These are phyloP conservation scores for Penicilliopsis zonata DNA, from an alignment of 495 filamentous ascomycete species.

Conservation along the genomic window DNA sequence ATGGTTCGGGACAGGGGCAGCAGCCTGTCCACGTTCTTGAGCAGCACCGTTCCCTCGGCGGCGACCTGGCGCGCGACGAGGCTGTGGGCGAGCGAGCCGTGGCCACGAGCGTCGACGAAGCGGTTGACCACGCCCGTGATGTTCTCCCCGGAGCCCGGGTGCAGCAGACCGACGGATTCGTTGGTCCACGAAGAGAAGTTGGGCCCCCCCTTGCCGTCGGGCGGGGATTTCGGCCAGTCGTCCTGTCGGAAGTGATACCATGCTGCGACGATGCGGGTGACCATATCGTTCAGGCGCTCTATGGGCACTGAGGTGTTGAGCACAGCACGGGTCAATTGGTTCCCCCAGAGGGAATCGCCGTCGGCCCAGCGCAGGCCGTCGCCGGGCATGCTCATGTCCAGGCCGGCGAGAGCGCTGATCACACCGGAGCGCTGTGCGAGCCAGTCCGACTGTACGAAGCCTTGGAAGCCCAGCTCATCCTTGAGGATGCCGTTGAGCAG, in stretches of 20 bases:
- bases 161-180: constrained; percentile 50
- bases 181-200: constrained; percentile 91
- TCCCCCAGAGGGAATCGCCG: constrained; percentile 71
- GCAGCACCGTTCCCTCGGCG: constrained; percentile 71
- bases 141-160: constrained; percentile 50
- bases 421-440: constrained; percentile 79
- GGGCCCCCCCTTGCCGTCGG: constrained; percentile 54
- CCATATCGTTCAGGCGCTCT: constrained; percentile 86
- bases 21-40: constrained; percentile 60
- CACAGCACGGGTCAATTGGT: constrained; percentile 60
- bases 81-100: constrained; percentile 51
- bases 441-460: constrained; percentile 91
- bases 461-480: constrained; percentile 90
- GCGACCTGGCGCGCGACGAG: constrained; percentile 60
- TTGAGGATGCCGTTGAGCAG: constrained; percentile 86
- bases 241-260: constrained; percentile 92
- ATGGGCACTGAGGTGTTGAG: constrained; percentile 78
- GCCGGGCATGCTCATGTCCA: constrained; percentile 95
- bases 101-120: constrained; percentile 57
- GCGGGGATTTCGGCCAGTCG: constrained; percentile 40
- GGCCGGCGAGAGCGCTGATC: constrained; percentile 63
- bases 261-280: constrained; percentile 74
- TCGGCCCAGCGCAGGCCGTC: constrained; percentile 70
- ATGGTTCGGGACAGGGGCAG: constrained; percentile 51
- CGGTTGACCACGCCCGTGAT: constrained; percentile 57